These are phyloP conservation scores for Coemansia sp. DNA, from an alignment of 192 early-diverging fungal genomes.

Conservation along the genomic window DNA sequence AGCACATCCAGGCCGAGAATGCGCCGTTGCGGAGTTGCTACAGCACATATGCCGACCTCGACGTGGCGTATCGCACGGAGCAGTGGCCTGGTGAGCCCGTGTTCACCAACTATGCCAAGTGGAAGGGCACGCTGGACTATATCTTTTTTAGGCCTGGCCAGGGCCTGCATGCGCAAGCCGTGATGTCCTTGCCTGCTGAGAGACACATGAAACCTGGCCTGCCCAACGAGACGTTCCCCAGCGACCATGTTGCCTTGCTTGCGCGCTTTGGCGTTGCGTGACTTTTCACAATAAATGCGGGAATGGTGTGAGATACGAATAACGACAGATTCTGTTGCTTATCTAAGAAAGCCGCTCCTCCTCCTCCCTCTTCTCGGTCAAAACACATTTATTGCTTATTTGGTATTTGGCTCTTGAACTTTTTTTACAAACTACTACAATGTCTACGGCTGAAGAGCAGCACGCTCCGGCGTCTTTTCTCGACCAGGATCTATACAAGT, in stretches of 20 bases:
- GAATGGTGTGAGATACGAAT: too few relatives aligned
- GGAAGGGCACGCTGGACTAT: conserved; percentile 58
- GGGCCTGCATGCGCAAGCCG: conserved; percentile 15
- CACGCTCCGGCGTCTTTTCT: conserved; percentile 62
- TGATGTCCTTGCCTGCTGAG: conserved; percentile 43
- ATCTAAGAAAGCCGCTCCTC: too few relatives aligned
- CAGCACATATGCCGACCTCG: conserved; percentile 41
- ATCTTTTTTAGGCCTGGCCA: conserved; percentile 32
- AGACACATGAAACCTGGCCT: conserved; percentile 44
- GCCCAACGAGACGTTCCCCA: conserved; percentile 48
- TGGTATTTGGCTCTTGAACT: too few relatives aligned
- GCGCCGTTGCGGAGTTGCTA: conserved; percentile 44
- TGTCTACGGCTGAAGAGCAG: conserved; percentile 9
- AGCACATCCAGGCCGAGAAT: conserved; percentile 16
- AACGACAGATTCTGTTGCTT: too few relatives aligned
- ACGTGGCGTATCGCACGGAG: conserved; percentile 38
- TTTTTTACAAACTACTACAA: too few relatives aligned
- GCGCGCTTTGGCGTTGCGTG: conserved; percentile 24
- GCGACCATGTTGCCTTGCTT: conserved; percentile 52
- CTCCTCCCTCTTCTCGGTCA: too few relatives aligned
- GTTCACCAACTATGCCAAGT: conserved; percentile 51
- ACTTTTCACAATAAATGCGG: not conserved
- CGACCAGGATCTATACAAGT: conserved; percentile 86
- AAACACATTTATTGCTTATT: too few relatives aligned
- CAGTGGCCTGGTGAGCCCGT: conserved; percentile 57